A percentile compares a stretch with the other conserved stretches of the same genome.
phyloP scores from a whole-genome alignment of 768 basidiomycete species.

The Phylloporus sp. region DNA sequence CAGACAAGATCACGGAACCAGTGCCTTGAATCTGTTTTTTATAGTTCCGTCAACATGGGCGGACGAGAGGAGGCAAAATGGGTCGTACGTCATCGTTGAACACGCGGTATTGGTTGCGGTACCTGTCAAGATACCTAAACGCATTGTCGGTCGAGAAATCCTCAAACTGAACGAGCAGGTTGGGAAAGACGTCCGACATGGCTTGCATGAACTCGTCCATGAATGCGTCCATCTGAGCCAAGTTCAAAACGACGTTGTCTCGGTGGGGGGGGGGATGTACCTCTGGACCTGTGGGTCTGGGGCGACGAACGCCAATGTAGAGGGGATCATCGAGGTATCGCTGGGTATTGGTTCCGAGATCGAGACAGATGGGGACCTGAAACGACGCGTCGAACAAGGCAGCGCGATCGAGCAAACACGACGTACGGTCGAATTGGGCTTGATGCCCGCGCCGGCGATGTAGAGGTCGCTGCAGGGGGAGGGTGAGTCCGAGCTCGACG shows the following conservation, averaged over 20 bases:
- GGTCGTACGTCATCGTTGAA: slow-evolving; percentile 70
- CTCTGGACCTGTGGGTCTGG: slow-evolving; percentile 42
- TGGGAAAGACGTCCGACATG: slow-evolving; percentile 59
- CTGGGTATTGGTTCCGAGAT: slow-evolving; percentile 73
- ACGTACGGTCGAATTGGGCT: slow-evolving; percentile 42
- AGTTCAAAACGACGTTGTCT: no score
- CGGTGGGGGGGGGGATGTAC: slow-evolving; percentile 29
- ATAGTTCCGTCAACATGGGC: slow-evolving; percentile 1
- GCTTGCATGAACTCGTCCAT: slow-evolving; percentile 75
- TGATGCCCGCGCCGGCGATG: slow-evolving; percentile 65
- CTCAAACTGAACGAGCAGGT: slow-evolving; percentile 67
- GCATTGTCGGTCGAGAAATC: slow-evolving; percentile 79
- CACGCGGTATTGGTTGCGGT: slow-evolving; percentile 51
- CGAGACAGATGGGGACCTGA: slow-evolving; percentile 60
- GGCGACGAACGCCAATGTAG: slow-evolving; percentile 65
- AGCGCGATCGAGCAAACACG: background rate
- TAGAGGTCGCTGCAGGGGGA: slow-evolving; percentile 48
- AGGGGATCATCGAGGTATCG: slow-evolving; percentile 64
- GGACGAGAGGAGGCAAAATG: background rate
- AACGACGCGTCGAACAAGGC: background rate
- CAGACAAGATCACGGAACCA: slow-evolving; percentile 69
- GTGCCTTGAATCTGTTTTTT: slow-evolving; percentile 59
- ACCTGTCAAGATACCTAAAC: slow-evolving; percentile 65
- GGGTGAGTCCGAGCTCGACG: background rate
- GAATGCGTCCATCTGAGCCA: slow-evolving; percentile 72